phyloP scores from a whole-genome alignment of 1,284 basidiomycete genomes.

The Pisolithus thermaeus region DNA sequence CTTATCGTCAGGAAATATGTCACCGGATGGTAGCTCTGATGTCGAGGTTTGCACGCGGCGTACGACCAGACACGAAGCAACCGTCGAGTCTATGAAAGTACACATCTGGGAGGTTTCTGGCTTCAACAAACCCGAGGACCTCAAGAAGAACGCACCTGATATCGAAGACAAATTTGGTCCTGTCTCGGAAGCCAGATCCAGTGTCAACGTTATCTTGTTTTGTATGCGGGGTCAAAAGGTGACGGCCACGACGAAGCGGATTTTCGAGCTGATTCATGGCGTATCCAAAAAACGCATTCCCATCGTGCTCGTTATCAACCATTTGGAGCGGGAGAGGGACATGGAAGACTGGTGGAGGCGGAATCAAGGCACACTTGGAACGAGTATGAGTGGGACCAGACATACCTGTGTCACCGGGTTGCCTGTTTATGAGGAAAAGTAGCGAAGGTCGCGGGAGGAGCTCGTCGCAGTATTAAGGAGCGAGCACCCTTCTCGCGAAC shows the following conservation, averaged over 20 bases:
- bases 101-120: no score
- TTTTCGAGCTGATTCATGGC: neutral
- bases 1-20: no score
- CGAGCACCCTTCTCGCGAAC: neutral
- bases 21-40: no score
- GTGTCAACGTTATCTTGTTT: neutral
- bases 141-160: neutral
- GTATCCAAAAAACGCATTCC: neutral
- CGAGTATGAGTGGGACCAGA: neutral
- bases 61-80: no score
- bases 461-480: neutral
- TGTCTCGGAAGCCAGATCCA: neutral
- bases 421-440: neutral
- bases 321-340: neutral
- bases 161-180: neutral
- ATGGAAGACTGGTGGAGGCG: slow-evolving; percentile 5
- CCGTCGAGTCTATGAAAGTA: no score
- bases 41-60: no score
- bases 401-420: slow-evolving; percentile 7
- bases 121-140: no score
- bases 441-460: neutral
- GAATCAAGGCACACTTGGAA: neutral
- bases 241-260: neutral
- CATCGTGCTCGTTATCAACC: slow-evolving; percentile 2
- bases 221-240: neutral